These are phyloP conservation scores for Conticribra guillardii DNA, from an alignment of 108 stramenopile species.

Conservation along the genomic window DNA sequence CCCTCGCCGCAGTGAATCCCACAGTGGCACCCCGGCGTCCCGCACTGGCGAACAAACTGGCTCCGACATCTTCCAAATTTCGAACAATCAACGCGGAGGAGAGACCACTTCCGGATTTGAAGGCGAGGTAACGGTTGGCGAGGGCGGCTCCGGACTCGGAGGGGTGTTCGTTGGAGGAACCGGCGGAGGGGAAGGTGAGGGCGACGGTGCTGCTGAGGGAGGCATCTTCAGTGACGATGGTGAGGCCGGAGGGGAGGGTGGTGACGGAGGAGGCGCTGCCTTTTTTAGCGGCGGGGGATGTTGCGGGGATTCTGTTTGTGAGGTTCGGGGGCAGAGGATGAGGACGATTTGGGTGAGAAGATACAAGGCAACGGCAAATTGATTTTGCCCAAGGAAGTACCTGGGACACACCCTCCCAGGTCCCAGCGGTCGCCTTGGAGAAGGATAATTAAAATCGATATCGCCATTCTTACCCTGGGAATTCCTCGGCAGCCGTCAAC, in stretches of 20 bases:
- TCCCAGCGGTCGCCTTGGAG: background rate
- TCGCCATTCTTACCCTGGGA: constrained; percentile 69
- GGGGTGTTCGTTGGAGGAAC: constrained; percentile 70
- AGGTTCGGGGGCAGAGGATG: background rate
- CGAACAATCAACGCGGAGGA: constrained; percentile 73
- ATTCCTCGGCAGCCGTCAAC: constrained; percentile 63
- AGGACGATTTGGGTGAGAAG: background rate
- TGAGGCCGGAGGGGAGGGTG: constrained; percentile 77
- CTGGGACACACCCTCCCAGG: background rate
- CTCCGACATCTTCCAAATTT: constrained; percentile 81
- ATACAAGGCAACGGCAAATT: constrained; percentile 7
- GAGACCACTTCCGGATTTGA: constrained; percentile 81
- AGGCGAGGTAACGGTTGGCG: constrained; percentile 81
- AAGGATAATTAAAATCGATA: background rate
- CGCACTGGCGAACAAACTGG: constrained; percentile 66
- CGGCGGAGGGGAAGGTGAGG: constrained; percentile 86
- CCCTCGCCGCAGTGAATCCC: constrained; percentile 80
- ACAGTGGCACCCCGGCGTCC: constrained; percentile 73
- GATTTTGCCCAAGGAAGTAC: background rate
- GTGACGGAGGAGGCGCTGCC: constrained; percentile 69
- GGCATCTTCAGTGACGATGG: constrained; percentile 80
- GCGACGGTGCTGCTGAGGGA: constrained; percentile 77
- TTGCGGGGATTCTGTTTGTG: constrained; percentile 61
- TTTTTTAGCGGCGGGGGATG: constrained; percentile 63
- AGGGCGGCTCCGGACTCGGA: constrained; percentile 80